Conservation (phyloP, 805 yeast species). For the Wickerhamomyces bisporus region DNA sequence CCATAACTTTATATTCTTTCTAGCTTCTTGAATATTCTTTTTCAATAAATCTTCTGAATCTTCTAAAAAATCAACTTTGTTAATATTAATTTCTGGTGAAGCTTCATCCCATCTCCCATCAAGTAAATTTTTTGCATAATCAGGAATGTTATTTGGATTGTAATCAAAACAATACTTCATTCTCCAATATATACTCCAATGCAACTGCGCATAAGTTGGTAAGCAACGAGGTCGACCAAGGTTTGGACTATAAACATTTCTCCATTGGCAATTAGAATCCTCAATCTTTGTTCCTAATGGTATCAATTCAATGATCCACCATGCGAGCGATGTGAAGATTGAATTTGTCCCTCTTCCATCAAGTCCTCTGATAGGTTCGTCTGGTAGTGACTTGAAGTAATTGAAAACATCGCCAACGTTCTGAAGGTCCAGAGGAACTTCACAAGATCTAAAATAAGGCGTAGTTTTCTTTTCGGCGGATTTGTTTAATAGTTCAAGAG, state of each 20-base stretch:
- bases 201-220: constrained; percentile 43
- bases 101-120: no score
- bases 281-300: constrained; percentile 53
- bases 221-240: constrained; percentile 47
- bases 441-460: constrained; percentile 19
- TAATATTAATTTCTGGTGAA: no score
- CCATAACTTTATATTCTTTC: constrained; percentile 24
- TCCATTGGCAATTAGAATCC: constrained; percentile 45
- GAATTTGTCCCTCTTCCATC: constrained; percentile 36
- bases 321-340: constrained; percentile 28
- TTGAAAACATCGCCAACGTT: constrained; percentile 7
- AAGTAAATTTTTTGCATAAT: constrained; percentile 24
- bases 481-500: constrained; percentile 9
- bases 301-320: constrained; percentile 63
- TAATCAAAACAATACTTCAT: constrained; percentile 41
- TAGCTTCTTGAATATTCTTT: constrained; percentile 10
- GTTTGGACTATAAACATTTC: constrained; percentile 46
- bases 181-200: constrained; percentile 64
- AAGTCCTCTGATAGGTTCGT: constrained; percentile 21
- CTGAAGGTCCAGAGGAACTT: constrained; percentile 3
- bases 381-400: constrained; percentile 20
- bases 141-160: constrained; percentile 40
- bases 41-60: constrained; percentile 7
- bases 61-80: background rate
- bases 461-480: constrained; percentile 3